Evolutionary conservation across 768 basidiomycete species (phyloP).

Genomic region (Pleurotus djamor): DNA sequence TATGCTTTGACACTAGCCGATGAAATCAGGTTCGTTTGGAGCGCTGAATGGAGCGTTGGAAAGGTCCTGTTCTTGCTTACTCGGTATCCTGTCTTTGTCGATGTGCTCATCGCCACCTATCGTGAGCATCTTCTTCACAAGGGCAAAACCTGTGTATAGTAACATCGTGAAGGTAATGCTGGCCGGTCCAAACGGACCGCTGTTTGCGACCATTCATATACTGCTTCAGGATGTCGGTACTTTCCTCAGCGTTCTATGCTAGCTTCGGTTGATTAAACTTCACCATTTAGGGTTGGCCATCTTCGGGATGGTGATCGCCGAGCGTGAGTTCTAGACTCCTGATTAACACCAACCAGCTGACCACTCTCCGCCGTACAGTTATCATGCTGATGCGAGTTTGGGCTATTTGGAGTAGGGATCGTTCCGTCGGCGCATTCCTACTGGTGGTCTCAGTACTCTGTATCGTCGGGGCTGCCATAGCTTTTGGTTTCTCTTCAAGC

Average conservation of each 20-base stretch:
- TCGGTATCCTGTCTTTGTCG: neutral
- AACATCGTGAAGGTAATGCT: neutral
- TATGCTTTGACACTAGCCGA: neutral
- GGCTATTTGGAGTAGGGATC: neutral
- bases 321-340: neutral
- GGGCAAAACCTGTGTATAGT: too few relatives aligned
- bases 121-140: neutral
- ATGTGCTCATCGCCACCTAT: neutral
- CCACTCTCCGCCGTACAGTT: neutral
- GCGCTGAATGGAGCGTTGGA: neutral
- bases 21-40: neutral
- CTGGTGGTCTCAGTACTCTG: neutral
- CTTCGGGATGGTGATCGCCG: neutral
- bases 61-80: conserved; percentile 5
- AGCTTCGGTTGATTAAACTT: neutral
- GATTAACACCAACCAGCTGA: neutral
- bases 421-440: neutral
- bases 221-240: neutral
- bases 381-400: conserved; percentile 2
- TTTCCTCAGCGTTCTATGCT: neutral
- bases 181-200: neutral
- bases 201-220: neutral
- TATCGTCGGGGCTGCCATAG: neutral
- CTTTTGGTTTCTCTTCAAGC: neutral
- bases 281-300: neutral